phyloP scores from a whole-genome alignment of 805 yeast genomes.

The Cyberlindnera euphorbiae region DNA sequence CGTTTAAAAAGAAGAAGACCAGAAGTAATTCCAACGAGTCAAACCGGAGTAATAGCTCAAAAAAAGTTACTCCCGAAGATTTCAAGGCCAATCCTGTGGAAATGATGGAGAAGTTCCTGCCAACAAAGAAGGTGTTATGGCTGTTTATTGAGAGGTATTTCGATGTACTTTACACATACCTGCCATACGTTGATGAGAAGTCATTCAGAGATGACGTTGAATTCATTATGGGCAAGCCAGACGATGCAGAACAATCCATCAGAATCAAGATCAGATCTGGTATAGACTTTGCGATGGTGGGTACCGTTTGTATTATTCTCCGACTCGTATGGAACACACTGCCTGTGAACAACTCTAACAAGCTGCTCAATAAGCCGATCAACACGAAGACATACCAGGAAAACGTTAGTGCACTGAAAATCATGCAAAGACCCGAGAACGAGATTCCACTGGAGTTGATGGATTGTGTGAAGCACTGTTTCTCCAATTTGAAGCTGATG shows the following conservation, averaged over 20 bases:
- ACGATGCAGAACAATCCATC: constrained; percentile 27
- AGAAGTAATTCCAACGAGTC: constrained; percentile 17
- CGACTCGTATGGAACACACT: constrained; percentile 53
- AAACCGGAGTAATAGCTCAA: constrained; percentile 3
- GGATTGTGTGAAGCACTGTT: constrained; percentile 42
- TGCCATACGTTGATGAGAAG: constrained; percentile 63
- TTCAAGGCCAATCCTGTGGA: constrained; percentile 26
- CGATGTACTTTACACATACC: constrained; percentile 51
- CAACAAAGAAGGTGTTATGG: constrained; percentile 52
- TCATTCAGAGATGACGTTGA: constrained; percentile 40
- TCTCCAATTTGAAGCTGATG: constrained; percentile 38
- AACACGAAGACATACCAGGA: constrained; percentile 21
- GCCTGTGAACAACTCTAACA: constrained; percentile 34
- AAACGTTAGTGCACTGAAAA: constrained; percentile 8
- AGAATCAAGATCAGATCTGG: constrained; percentile 30
- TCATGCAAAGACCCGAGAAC: constrained; percentile 37
- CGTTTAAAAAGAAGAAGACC: constrained; percentile 11
- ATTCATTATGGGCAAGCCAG: constrained; percentile 39
- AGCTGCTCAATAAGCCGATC: constrained; percentile 12
- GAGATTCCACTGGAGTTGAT: constrained; percentile 36
- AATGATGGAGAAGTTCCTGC: constrained; percentile 42
- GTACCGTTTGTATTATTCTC: constrained; percentile 46
- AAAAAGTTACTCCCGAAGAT: constrained; percentile 17
- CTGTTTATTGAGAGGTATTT: constrained; percentile 55
- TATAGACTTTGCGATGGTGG: constrained; percentile 42